Conservation (phyloP, 192 early-diverging fungal species). For the Linnemannia elongata region DNA sequence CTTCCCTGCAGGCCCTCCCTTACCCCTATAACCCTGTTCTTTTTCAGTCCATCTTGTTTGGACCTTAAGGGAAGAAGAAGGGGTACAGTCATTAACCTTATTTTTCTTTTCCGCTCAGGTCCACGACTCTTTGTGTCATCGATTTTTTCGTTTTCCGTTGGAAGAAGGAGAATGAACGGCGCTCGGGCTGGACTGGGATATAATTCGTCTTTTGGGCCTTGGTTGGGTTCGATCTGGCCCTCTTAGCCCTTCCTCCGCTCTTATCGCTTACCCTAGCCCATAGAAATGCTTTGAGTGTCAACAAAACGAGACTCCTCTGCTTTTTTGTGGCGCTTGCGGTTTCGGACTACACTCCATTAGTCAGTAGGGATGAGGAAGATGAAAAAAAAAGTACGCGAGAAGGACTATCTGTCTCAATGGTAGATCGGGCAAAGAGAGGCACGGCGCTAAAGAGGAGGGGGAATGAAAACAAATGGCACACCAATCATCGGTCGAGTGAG, state of each 20-base stretch:
- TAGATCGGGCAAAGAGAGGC: background rate
- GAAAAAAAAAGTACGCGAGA: too few relatives aligned
- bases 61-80: background rate
- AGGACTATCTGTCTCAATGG: too few relatives aligned
- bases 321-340: background rate
- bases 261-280: background rate
- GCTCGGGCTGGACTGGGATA: background rate
- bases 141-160: background rate
- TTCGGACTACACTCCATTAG: too few relatives aligned
- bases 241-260: background rate
- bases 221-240: background rate
- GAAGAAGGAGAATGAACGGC: background rate
- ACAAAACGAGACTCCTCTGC: background rate
- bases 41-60: background rate
- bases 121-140: constrained; percentile 10
- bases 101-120: constrained; percentile 2
- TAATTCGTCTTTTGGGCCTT: background rate
- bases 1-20: background rate
- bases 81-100: background rate
- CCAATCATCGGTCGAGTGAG: background rate
- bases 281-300: background rate
- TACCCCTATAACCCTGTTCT: background rate
- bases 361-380: too few relatives aligned
- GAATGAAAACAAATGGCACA: too few relatives aligned
- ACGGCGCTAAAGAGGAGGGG: too few relatives aligned